Evolutionary conservation across 2,329 filamentous ascomycete species (phyloP).

Genomic region (Pseudonectria buxi): DNA sequence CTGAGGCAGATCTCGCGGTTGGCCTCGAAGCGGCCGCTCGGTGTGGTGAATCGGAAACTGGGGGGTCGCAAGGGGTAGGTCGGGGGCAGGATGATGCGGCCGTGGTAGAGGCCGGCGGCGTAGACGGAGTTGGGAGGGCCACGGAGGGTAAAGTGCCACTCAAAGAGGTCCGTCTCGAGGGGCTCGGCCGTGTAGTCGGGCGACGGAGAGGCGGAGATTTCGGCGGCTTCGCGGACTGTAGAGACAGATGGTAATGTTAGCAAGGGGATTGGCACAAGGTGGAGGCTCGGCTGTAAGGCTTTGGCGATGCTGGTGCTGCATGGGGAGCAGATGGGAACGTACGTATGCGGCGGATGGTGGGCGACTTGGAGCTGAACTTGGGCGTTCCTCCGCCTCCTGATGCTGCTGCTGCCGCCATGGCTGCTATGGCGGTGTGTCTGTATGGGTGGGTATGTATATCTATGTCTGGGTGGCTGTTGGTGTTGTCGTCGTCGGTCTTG

Average conservation of each 20-base stretch:
- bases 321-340: conserved; percentile 34
- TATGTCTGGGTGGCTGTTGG: neutral
- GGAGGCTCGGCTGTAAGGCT: too few species aligned
- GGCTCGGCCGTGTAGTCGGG: conserved; percentile 81
- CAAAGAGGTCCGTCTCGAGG: conserved; percentile 84
- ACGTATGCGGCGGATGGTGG: conserved; percentile 80
- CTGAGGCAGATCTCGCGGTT: conserved; percentile 95
- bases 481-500: neutral
- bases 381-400: conserved; percentile 16
- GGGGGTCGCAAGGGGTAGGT: conserved; percentile 89
- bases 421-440: conserved; percentile 28
- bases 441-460: neutral
- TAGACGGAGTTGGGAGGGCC: conserved; percentile 80
- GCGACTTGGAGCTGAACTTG: conserved; percentile 66
- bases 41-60: conserved; percentile 91
- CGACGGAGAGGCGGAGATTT: conserved; percentile 73
- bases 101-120: conserved; percentile 82
- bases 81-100: conserved; percentile 83
- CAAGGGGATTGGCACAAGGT: too few species aligned
- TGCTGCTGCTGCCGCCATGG: conserved; percentile 12
- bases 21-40: conserved; percentile 86
- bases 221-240: conserved; percentile 80
- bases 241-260: too few species aligned
- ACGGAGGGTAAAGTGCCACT: conserved; percentile 98
- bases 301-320: too few species aligned